Evolutionary conservation across 805 yeast species (phyloP).

Genomic region (Teunomyces kruisii): DNA sequence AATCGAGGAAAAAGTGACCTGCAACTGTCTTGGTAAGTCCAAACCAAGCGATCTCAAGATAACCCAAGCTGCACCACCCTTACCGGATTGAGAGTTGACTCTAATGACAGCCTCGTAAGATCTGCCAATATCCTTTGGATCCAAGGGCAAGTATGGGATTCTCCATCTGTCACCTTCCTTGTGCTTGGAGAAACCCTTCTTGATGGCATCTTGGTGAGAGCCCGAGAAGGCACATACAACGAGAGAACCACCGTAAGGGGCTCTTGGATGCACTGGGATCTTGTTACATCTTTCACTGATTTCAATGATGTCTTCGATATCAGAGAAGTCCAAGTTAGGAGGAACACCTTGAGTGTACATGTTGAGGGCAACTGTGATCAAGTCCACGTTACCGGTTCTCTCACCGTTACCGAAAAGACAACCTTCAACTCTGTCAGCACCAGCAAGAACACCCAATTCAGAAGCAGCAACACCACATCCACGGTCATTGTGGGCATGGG

Average conservation of each 20-base stretch:
- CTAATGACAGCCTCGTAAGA: slow-evolving; percentile 80
- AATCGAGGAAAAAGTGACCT: slow-evolving; percentile 62
- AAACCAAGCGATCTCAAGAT: slow-evolving; percentile 67
- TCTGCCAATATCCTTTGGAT: slow-evolving; percentile 79
- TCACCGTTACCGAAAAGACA: slow-evolving; percentile 84
- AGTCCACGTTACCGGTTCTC: slow-evolving; percentile 81
- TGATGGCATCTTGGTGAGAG: slow-evolving; percentile 69
- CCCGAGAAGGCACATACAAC: slow-evolving; percentile 81
- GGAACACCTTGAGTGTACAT: slow-evolving; percentile 76
- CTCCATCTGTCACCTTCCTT: slow-evolving; percentile 54
- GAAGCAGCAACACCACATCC: slow-evolving; percentile 86
- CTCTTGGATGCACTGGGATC: slow-evolving; percentile 70
- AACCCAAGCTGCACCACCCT: slow-evolving; percentile 87
- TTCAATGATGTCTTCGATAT: slow-evolving; percentile 63
- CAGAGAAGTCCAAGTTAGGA: slow-evolving; percentile 71
- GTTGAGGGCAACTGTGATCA: slow-evolving; percentile 72
- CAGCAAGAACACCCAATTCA: slow-evolving; percentile 75
- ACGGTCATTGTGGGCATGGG: slow-evolving; percentile 78
- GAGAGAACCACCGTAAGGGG: slow-evolving; percentile 78
- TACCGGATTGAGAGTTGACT: slow-evolving; percentile 85
- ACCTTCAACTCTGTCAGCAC: slow-evolving; percentile 84
- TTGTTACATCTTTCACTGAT: slow-evolving; percentile 76
- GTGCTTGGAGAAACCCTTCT: slow-evolving; percentile 61
- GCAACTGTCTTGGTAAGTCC: slow-evolving; percentile 72
- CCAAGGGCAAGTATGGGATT: slow-evolving; percentile 76